Conservation (phyloP, 768 basidiomycete species). For the Panus rudis region DNA sequence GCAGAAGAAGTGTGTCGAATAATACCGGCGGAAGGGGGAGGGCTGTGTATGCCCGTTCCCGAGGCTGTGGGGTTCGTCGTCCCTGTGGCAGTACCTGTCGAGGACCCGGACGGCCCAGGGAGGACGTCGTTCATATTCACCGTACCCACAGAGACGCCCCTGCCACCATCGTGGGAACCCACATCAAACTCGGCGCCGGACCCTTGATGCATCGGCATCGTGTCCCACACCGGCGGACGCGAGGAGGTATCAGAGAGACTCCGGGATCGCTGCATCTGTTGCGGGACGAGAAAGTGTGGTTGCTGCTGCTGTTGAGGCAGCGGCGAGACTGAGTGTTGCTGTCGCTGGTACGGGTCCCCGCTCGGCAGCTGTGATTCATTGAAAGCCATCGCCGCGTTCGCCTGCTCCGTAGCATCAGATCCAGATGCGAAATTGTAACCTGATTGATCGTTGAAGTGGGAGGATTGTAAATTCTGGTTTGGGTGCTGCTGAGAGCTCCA, state of each 20-base stretch:
- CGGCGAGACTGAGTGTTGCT: not conserved
- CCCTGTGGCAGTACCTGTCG: no score
- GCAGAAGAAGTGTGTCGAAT: slow-evolving; percentile 20
- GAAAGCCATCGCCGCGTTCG: slow-evolving; percentile 13
- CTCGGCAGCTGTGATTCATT: slow-evolving; percentile 3
- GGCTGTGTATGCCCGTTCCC: slow-evolving; percentile 2
- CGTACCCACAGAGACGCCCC: slow-evolving; percentile 18
- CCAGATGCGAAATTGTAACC: slow-evolving; percentile 8
- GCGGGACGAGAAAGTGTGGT: slow-evolving; percentile 25
- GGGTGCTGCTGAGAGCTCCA: slow-evolving; percentile 4
- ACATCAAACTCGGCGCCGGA: slow-evolving; percentile 26
- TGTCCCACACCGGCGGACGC: slow-evolving; percentile 49
- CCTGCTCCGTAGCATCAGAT: slow-evolving; percentile 7
- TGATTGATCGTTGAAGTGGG: slow-evolving; percentile 10
- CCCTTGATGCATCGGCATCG: slow-evolving; percentile 31
- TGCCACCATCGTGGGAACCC: slow-evolving; percentile 31
- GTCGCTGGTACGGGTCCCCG: not conserved
- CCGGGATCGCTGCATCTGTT: slow-evolving; percentile 35
- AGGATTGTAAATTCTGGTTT: not conserved
- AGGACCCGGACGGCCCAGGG: slow-evolving; percentile 18
- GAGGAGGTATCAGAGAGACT: slow-evolving; percentile 57
- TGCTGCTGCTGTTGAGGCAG: slow-evolving; percentile 13
- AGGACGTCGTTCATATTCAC: slow-evolving; percentile 38
- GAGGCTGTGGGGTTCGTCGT: slow-evolving; percentile 12
- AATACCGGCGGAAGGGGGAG: slow-evolving; percentile 3